Evolutionary conservation across 73 alveolate genomes (phyloP), one percentile per base, ranked within the genome.

Genomic region (Paraurostyla sp.): DNA sequence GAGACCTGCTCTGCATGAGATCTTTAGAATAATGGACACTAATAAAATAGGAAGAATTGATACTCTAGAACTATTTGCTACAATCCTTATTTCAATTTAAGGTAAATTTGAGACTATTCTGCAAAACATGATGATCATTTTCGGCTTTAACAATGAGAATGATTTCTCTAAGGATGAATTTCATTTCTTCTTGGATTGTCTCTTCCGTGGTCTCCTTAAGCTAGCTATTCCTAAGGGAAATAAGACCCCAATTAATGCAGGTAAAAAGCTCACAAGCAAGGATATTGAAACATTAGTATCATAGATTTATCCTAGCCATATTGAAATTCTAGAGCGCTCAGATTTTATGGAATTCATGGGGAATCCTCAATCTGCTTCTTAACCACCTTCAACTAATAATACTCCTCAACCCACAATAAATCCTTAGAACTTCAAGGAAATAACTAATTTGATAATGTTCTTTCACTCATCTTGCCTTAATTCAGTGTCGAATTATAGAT

Each of bases 161-260:
- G 82, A 76, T 52, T 84, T 91, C 46, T 58, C 93, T 1, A 49
- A 76, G 51, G 92, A 91, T 57, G 96, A 91, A 84, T 71, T 45
- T 57, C 86, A 91, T 62, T 91, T 91, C 71, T 91, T 86, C 58
- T 65, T 91, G 49, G 96, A 91, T 90, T 91, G 91, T 60, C 48
- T 91, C 32, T 84, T 84, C 91, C 46, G 96, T 38, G 96, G 96
- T 13, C 57, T 91, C 41, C 41, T 91, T 51, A 71, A 56, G 20
- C 22, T 87, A 38, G 85, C 82, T n/a, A 48, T 83, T 0, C 89
- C 83, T 23, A 38, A 71, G 57, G 87, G 92, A 27, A 22, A 54
- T 40, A 58, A 63, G 78, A 62, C 27, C 1, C 95, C 95, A 25
- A 36, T 78, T 4, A 13, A 50, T 41, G 76, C 85, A 33, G 96